Conservation (phyloP, 352 stramenopile genomes). For the Ophiocytium majus region DNA sequence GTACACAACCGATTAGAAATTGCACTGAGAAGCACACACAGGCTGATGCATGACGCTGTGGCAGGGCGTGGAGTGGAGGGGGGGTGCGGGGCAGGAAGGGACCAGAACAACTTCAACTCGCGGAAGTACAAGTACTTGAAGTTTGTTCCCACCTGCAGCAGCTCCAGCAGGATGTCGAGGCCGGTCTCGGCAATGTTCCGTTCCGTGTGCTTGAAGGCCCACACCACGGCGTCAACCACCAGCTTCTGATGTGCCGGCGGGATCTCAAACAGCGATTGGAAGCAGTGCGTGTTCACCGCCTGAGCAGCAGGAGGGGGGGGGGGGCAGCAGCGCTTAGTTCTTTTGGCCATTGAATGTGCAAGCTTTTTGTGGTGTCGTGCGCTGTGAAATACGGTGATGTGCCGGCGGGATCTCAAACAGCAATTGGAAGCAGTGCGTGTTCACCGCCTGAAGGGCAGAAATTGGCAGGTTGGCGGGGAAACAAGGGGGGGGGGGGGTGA, state of each 20-base stretch:
- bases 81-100: constrained; percentile 3
- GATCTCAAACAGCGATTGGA: constrained; percentile 93
- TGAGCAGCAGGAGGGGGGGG: constrained; percentile 51
- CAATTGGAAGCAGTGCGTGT: constrained; percentile 91
- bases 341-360: too few species aligned
- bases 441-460: constrained; percentile 74
- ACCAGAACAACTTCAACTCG: too few species aligned
- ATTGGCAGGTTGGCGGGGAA: too few species aligned
- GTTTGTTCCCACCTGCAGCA: constrained; percentile 29
- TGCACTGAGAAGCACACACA: too few species aligned
- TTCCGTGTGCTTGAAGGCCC: constrained; percentile 99
- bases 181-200: constrained; percentile 79
- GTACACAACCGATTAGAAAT: too few species aligned
- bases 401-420: constrained; percentile 93
- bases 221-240: constrained; percentile 97
- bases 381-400: too few species aligned
- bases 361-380: too few species aligned
- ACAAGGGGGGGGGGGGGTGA: too few species aligned
- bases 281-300: constrained; percentile 90
- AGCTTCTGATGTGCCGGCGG: constrained; percentile 95
- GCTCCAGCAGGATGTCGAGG: constrained; percentile 26
- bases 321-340: too few species aligned
- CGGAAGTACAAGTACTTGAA: too few species aligned
- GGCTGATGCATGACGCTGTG: not conserved
- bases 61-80: not conserved